A percentile compares a stretch with the other conserved stretches of the same genome.
phyloP scores from a whole-genome alignment of 495 filamentous ascomycete species.

The Talaromyces thailandensis region DNA sequence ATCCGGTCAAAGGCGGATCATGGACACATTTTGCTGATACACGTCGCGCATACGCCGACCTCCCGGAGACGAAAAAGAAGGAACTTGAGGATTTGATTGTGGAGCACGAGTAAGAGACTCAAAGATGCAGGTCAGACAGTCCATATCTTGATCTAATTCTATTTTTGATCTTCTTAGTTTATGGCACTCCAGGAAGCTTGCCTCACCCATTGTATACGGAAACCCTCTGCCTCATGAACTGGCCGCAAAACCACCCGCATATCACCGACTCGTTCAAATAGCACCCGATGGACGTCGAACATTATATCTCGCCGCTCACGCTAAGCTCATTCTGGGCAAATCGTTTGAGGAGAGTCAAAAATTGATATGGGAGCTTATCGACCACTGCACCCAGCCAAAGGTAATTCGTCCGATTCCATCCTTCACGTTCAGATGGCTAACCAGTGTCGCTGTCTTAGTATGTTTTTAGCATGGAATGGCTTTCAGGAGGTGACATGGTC shows the following conservation, averaged over 20 bases:
- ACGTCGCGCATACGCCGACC: constrained; percentile 10
- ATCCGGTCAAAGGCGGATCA: constrained; percentile 13
- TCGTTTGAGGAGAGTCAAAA: constrained; percentile 13
- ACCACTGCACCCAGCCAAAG: constrained; percentile 14
- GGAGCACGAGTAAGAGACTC: constrained; percentile 13
- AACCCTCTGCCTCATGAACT: constrained; percentile 16
- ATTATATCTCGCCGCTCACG: constrained; percentile 15
- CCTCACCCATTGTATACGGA: constrained; percentile 13
- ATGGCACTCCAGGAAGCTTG: constrained; percentile 15
- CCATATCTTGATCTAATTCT: background rate
- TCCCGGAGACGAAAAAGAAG: constrained; percentile 11
- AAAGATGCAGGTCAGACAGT: background rate
- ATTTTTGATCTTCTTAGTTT: constrained; percentile 2
- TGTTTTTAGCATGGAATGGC: constrained; percentile 18
- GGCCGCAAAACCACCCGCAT: constrained; percentile 15
- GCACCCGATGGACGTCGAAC: constrained; percentile 16
- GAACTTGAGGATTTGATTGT: constrained; percentile 13
- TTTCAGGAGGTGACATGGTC: constrained; percentile 14
- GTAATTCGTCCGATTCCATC: constrained; percentile 3
- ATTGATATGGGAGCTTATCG: constrained; percentile 16
- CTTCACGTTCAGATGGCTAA: background rate
- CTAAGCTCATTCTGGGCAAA: constrained; percentile 10
- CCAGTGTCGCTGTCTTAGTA: constrained; percentile 6
- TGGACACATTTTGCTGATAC: constrained; percentile 18
- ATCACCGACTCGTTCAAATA: constrained; percentile 12